Evolutionary conservation across 306 rosid species (phyloP), one percentile per base, ranked within the genome.

Genomic region (Oxytropis ochrocephala): DNA sequence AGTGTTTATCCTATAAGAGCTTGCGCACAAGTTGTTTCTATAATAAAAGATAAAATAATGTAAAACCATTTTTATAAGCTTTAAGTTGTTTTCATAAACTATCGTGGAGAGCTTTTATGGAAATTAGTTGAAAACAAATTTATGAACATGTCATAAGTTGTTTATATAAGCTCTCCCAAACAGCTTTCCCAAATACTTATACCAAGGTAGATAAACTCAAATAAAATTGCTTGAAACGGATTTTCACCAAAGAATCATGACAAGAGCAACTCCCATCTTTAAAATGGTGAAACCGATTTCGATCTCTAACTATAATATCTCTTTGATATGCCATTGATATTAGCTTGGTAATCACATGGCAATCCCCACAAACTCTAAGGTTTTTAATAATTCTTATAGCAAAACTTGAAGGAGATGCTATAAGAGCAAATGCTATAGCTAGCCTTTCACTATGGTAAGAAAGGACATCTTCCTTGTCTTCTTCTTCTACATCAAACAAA

Each of bases 361-460:
- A 73, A 39, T 83, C 84, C 63, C 55, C 62, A 64, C 87, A 79
- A 36, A 83, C 79, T 46, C 87, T 65, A 36, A 79, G 80, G 60
- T 83, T 83, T 58, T 76, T 69, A n/a, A 73, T 58, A 48, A 83
- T 76, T 76, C 82, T 60, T 47, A 79, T 69, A 8, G 69, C 49
- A 9, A 59, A 69, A 72, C 64, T 69, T 13, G 50, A 64, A 83
- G 80, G 43, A 7, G 69, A 76, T 36, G 75, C 69, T 43, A 69
- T 14, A 11, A 83, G 80, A 43, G 78, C 84, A 76, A 83, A 79
- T 2, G 84, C 84, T 68, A 83, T 64, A 16, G 82, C 84, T 14
- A 83, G 78, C 58, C 75, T 79, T 74, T 83, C 80, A 6, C 87
- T 80, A 44, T 69, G 84, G 78, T 79, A 83, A 64, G 82, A 83